phyloP scores from a whole-genome alignment of 1,284 basidiomycete genomes.

The Apiotrichum siamense region DNA sequence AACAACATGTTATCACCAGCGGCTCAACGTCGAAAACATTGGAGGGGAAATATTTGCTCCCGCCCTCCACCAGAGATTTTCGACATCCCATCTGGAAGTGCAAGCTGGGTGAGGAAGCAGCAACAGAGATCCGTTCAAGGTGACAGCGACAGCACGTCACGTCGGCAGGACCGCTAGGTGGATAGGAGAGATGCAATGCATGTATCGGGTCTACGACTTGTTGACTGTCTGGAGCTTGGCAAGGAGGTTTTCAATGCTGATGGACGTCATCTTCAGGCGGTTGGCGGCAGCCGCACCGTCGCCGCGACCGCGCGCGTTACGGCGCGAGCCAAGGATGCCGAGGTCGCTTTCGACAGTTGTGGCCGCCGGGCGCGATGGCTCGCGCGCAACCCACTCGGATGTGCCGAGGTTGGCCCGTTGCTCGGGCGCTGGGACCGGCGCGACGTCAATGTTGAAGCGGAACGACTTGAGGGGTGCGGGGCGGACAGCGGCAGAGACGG shows the following conservation, averaged over 20 bases:
- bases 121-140: too few species aligned
- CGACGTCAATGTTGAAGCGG: conserved; percentile 33
- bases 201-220: background rate
- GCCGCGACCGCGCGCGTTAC: background rate
- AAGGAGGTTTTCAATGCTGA: conserved; percentile 2
- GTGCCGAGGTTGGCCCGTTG: conserved; percentile 4
- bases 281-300: background rate
- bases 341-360: conserved; percentile 3
- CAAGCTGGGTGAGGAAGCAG: too few species aligned
- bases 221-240: conserved; percentile 3
- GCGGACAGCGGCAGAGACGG: conserved; percentile 11
- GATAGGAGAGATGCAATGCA: conserved; percentile 6
- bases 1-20: too few species aligned
- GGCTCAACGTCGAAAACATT: too few species aligned
- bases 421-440: conserved; percentile 6
- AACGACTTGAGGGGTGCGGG: conserved; percentile 33
- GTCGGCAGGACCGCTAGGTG: too few species aligned
- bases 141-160: background rate
- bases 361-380: background rate
- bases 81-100: background rate
- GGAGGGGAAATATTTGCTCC: conserved; percentile 10
- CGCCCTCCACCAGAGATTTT: background rate
- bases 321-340: conserved; percentile 10
- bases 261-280: background rate
- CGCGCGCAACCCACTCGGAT: conserved; percentile 12